Base-by-base conservation (phyloP, 2,329 filamentous ascomycete genomes). In the Aspergillus sp. region DNA sequence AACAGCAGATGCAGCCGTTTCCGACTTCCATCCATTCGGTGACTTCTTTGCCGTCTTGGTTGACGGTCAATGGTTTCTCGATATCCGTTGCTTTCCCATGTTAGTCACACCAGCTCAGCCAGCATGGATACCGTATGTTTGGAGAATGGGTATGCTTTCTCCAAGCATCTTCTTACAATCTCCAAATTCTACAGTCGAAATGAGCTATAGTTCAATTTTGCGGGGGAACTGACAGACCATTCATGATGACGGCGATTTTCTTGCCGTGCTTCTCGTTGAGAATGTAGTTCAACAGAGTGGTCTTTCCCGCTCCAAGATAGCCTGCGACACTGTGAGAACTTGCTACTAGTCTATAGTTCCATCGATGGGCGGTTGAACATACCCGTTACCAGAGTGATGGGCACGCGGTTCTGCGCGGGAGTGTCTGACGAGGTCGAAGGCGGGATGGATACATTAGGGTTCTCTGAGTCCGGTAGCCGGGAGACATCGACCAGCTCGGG, bases 1-100 rank as follows among this genome's bases (percentile, higher is more conserved):
- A 95, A 74, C 94, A 99, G 75, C 94, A 99, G 60, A 99, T 91
- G 70, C 94, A 99, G 57, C 94, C 94, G 63, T 99, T 99, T 48
- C 90, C 91, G 49, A 99, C 85, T 56, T 96, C 92, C 24, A 99
- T 84, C 89, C 95, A 99, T 77, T 96, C 91, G 67, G 94, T 87
- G 6, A 93, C 89, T 65, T 90, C 82, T 65, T 93, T 84, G 36
- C 85, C 88, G 53, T 87, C 88, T 67, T 92, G 86, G 68, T 87
- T 95, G 61, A 99, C 86, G 0, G 93, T 97, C 56, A 99, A 80
- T 41, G 91, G 92, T 69, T 96, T 96, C 71, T 99, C 94, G 59
- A 99, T 96, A 65, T 97, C 93, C 63, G 91, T 81, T 50, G 93
- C 90, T 92, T 47, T n/a, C 11, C 19, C 16, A 22, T 19, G 47